phyloP scores from a whole-genome alignment of 352 stramenopile species.

The Blastocystis sp. region DNA sequence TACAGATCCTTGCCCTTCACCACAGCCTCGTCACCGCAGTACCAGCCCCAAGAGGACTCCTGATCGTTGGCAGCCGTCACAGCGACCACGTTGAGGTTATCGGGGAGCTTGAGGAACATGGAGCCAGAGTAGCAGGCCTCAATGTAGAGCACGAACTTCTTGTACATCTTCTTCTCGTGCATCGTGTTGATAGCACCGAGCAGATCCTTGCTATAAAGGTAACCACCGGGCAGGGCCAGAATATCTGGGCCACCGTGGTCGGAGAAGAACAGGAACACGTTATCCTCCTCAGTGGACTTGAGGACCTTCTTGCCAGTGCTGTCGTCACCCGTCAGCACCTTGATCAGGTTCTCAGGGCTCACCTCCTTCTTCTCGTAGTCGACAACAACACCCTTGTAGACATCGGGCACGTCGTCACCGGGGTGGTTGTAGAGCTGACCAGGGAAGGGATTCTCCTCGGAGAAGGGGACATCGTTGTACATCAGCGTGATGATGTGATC shows the following conservation, averaged over 20 bases:
- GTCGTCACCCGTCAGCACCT: background rate
- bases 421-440: conserved; percentile 58
- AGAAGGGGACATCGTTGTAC: conserved; percentile 21
- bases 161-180: conserved; percentile 66
- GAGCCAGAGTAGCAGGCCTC: conserved; percentile 62
- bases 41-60: background rate
- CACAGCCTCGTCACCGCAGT: conserved; percentile 49
- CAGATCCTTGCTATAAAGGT: conserved; percentile 8
- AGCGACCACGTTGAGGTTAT: conserved; percentile 45
- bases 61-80: conserved; percentile 37
- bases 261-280: conserved; percentile 54
- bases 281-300: conserved; percentile 56
- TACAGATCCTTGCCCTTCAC: conserved; percentile 8
- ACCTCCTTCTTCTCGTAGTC: conserved; percentile 71
- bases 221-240: background rate
- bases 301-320: conserved; percentile 47
- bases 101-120: conserved; percentile 34
- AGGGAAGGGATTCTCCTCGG: conserved; percentile 33
- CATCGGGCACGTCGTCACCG: conserved; percentile 52
- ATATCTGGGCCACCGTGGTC: conserved; percentile 58
- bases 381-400: conserved; percentile 36
- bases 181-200: conserved; percentile 4
- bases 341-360: background rate
- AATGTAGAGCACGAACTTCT: conserved; percentile 50
- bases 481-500: conserved; percentile 54